Evolutionary conservation across 176 grass and related monocot genomes (phyloP).

Genomic region (Musa troglodytarum): DNA sequence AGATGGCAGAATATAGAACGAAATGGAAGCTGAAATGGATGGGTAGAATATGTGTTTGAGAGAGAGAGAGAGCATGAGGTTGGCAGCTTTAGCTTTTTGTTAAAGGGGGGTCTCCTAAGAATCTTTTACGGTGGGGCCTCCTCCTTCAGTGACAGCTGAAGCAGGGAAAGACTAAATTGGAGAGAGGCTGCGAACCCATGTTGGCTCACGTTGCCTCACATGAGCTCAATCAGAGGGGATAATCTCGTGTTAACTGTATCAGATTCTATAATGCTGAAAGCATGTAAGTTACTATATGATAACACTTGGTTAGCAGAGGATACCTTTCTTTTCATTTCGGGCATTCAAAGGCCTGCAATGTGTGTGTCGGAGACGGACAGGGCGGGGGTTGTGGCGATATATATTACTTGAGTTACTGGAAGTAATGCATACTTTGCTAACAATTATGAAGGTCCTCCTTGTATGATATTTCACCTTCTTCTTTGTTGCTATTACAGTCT

Average conservation of each 20-base stretch:
- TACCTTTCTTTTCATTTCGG: no score
- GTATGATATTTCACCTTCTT: no score
- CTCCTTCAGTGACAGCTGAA: background rate
- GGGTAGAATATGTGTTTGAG: background rate
- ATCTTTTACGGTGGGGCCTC: background rate
- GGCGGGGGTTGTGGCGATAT: no score
- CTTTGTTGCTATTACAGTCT: no score
- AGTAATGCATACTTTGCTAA: no score
- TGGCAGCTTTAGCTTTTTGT: conserved; percentile 4
- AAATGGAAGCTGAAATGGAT: background rate
- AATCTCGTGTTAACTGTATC: background rate
- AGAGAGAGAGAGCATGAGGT: background rate
- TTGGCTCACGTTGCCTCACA: conserved; percentile 56
- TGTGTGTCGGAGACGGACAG: no score
- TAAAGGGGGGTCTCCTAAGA: background rate
- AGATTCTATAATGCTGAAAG: background rate
- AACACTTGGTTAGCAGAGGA: no score
- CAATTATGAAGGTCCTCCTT: no score
- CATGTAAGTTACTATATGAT: background rate
- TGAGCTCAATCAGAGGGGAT: conserved; percentile 42
- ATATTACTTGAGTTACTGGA: no score
- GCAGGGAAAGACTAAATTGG: background rate
- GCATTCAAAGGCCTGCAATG: no score
- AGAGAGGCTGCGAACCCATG: background rate
- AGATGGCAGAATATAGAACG: background rate